Evolutionary conservation across 1,284 basidiomycete species (phyloP), one percentile per base, ranked within the genome.

Genomic region (Microbotryomycetes sp.): DNA sequence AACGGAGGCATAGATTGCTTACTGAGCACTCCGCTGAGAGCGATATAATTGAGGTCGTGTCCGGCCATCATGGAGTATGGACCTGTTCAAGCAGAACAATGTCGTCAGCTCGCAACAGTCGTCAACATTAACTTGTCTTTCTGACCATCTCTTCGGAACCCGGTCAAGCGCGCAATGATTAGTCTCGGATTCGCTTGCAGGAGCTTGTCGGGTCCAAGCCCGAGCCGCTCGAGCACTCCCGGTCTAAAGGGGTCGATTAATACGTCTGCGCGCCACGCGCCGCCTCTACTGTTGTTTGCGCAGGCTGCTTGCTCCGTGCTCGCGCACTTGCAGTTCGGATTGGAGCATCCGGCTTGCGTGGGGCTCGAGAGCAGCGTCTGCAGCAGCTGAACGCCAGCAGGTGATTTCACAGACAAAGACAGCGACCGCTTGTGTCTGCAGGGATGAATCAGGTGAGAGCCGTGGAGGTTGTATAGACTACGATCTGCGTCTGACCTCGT

Each of bases 41-140:
- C 88, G n/a, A 90, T 79, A 72, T 90, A 91, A 72, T 90, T 91
- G 67, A 91, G 82, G 72, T 91, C 89, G 72, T 91, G 89, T 24
- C 75, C 75, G 1, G 76, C 76, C 74, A 75, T 75, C 52, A 72
- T 57, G 49, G 61, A 45, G 49, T 68, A 72, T 3, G 60, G 61
- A 5, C 66, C 66, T 67, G 30, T 2, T 2, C 13, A 13, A 15
- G 3, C 0, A n/a, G n/a, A n/a, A n/a, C n/a, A n/a, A n/a, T n/a
- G n/a, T n/a, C n/a, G n/a, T n/a, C n/a, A n/a, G n/a, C n/a, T n/a
- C n/a, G n/a, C n/a, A n/a, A n/a, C n/a, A n/a, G n/a, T n/a, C n/a
- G n/a, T n/a, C n/a, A n/a, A n/a, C n/a, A n/a, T n/a, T n/a, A n/a
- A n/a, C n/a, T n/a, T n/a, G n/a, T n/a, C n/a, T n/a, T 72, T 73